Evolutionary conservation across 768 basidiomycete genomes (phyloP).

Genomic region (Kondoa malvinella): DNA sequence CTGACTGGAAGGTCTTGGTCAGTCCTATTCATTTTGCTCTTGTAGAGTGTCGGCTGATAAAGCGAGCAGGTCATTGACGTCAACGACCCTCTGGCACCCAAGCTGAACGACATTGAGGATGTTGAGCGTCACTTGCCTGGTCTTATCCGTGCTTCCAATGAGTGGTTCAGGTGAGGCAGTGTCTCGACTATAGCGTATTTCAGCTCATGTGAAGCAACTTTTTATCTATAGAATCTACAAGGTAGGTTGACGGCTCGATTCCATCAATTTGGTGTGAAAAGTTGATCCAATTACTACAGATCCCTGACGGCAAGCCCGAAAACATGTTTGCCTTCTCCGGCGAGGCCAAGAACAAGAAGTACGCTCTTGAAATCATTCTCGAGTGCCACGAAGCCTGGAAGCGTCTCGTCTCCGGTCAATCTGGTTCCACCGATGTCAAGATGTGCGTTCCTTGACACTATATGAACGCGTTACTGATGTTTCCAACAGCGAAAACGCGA

Average conservation of each 20-base stretch:
- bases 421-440: conserved; percentile 51
- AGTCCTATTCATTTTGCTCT: not conserved
- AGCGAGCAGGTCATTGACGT: conserved; percentile 58
- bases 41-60: not conserved
- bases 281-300: conserved; percentile 19
- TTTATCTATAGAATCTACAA: conserved; percentile 77
- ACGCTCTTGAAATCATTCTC: conserved; percentile 95
- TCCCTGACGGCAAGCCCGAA: conserved; percentile 76
- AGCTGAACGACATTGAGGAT: conserved; percentile 97
- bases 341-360: conserved; percentile 98
- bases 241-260: conserved; percentile 38
- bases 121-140: conserved; percentile 96
- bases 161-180: conserved; percentile 87
- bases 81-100: conserved; percentile 80
- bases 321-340: conserved; percentile 95
- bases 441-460: conserved; percentile 46
- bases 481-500: conserved; percentile 54
- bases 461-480: too few species aligned
- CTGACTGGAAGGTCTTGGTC: conserved; percentile 94
- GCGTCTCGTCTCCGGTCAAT: conserved; percentile 65
- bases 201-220: not conserved
- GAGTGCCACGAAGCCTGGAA: conserved; percentile 99
- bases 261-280: not conserved
- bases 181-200: not conserved
- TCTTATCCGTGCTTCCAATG: conserved; percentile 87